Conservation (phyloP, 2,329 filamentous ascomycete genomes). For the Cercospora zeina region DNA sequence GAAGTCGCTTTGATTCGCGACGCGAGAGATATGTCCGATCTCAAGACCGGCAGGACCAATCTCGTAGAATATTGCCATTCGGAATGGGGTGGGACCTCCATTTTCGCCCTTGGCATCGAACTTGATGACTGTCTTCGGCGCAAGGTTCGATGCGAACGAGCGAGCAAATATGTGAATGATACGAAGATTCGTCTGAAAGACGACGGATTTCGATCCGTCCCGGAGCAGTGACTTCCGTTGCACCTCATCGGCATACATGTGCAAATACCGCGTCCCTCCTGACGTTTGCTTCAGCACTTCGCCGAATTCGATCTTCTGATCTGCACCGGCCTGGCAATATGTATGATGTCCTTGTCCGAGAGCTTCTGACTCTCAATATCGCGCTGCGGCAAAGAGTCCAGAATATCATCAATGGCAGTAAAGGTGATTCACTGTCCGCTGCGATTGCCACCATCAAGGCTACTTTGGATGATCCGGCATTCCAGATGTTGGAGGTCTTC, state of each 20-base stretch:
- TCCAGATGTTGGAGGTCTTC: not conserved
- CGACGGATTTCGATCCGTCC: not conserved
- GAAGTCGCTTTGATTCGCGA: not conserved
- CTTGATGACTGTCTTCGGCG: not conserved
- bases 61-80: not conserved
- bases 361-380: not conserved
- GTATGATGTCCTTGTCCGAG: not conserved
- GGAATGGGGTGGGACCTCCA: not conserved
- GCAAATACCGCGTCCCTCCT: not conserved
- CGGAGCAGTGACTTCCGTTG: not conserved
- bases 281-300: not conserved
- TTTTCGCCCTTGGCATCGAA: not conserved
- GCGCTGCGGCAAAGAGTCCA: not conserved
- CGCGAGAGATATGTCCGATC: not conserved
- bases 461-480: not conserved
- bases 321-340: not conserved
- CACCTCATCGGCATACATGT: not conserved
- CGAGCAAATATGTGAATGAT: not conserved
- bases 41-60: not conserved
- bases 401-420: not conserved
- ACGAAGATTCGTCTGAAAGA: not conserved
- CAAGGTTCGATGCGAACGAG: not conserved
- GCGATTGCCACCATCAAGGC: not conserved
- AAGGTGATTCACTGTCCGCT: not conserved
- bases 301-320: not conserved